phyloP scores from a whole-genome alignment of 2,329 filamentous ascomycete species.

The Fusarium aywerte region DNA sequence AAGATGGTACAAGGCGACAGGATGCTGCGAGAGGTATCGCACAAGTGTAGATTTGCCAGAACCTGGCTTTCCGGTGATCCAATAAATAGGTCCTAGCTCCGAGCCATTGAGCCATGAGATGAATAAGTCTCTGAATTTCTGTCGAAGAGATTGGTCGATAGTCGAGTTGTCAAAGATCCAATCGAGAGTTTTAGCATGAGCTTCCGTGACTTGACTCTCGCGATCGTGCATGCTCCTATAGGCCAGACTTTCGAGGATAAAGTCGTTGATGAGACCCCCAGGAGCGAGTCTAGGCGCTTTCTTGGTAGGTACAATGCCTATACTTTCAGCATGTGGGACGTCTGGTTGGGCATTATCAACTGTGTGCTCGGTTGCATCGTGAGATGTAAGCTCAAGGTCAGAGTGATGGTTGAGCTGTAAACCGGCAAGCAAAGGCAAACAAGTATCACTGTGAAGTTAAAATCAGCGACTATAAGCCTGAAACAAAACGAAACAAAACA shows the following conservation, averaged over 20 bases:
- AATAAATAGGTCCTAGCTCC: not conserved
- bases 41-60: constrained; percentile 61
- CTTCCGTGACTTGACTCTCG: constrained; percentile 47
- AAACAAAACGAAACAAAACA: not conserved
- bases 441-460: not conserved
- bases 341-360: not conserved
- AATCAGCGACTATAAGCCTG: not conserved
- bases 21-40: constrained; percentile 50
- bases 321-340: not conserved
- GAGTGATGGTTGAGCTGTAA: not conserved
- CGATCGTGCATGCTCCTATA: constrained; percentile 50
- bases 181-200: constrained; percentile 50
- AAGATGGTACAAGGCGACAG: constrained; percentile 21
- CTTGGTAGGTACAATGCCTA: not conserved
- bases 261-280: constrained; percentile 45
- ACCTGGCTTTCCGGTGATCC: constrained; percentile 47
- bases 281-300: constrained; percentile 20
- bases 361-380: not conserved
- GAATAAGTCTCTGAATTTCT: constrained; percentile 2
- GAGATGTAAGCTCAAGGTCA: not conserved
- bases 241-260: constrained; percentile 48
- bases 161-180: constrained; percentile 50
- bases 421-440: not conserved
- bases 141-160: not conserved
- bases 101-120: not conserved